Base-by-base conservation (phyloP, 2,329 filamentous ascomycete genomes). In the Plectosphaerella sp. region DNA sequence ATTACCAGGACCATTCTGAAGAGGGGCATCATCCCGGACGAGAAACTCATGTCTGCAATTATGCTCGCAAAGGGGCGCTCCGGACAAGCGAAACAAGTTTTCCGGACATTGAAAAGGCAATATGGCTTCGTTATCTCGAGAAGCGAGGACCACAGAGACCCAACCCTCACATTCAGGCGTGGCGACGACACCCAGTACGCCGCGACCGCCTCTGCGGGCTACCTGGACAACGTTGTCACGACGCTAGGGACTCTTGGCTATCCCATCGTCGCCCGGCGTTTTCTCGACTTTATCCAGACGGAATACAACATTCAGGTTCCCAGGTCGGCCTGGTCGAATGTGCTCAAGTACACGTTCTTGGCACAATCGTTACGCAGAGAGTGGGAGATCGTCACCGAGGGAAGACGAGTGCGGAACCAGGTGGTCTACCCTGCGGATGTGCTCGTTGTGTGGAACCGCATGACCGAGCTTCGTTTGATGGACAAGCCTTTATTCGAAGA, bases 191-290 rank as follows among this genome's bases (percentile, higher is more conserved):
- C 4, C 28, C 28, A 12, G 28, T 33, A 10, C 8, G 8, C 28
- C 8, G 28, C 8, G 28, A 33, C 8, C 11, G 28, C 28, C 22
- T 33, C 28, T 7, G 8, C 8, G 28, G 28, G 28, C 28, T 33
- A 33, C 8, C 73, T 93, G 20, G 73, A 80, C 51, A 79, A 85
- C 9, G 70, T 92, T n/a, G 85, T 86, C 6, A 84, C 90, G 62
- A 73, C 76, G 1, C 88, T 86, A 56, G 80, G 86, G n/a, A 77
- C 76, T 55, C 89, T 86, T 66, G 84, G 80, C 47, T 75, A 86
- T 51, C 73, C 91, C 4, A 64, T 74, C 1, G 72, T 76, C 2
- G 87, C 82, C 12, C 62, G 86, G 24, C 74, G 79, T 41, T 61
- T 87, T 1, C 68, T 91, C 12, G 77, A 87, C 54, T 80, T 80